Evolutionary conservation across 306 rosid genomes (phyloP).

Genomic region (Dryas octopetala): DNA sequence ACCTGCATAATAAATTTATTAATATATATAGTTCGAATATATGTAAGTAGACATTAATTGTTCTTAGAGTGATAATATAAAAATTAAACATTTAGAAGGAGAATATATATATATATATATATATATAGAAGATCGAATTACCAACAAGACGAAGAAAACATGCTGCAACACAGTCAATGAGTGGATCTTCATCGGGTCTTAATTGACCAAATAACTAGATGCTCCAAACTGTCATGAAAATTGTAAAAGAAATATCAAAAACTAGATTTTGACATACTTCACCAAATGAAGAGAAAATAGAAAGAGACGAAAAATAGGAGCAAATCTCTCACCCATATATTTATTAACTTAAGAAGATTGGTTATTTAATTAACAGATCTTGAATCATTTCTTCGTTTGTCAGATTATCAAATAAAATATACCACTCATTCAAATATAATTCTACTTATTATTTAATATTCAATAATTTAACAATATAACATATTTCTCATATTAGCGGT

Average conservation of each 20-base stretch:
- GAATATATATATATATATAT: too few relatives aligned
- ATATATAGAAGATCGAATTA: not conserved
- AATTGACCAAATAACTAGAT: not conserved
- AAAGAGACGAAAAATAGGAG: not conserved
- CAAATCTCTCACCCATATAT: not conserved
- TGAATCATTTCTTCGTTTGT: not conserved
- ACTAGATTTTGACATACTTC: not conserved
- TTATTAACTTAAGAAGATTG: not conserved
- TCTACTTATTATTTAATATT: not conserved
- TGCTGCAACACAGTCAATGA: not conserved
- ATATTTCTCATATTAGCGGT: too few relatives aligned
- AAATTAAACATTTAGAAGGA: not conserved
- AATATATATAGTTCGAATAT: not conserved
- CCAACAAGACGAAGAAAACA: not conserved
- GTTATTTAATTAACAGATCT: not conserved
- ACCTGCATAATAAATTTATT: conserved; percentile 18
- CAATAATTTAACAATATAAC: too few relatives aligned
- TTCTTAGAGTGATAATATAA: not conserved
- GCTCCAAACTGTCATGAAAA: not conserved
- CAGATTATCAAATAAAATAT: not conserved
- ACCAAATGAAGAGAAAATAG: not conserved
- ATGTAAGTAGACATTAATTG: not conserved
- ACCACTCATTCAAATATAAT: not conserved
- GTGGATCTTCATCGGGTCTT: not conserved
- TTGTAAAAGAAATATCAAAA: not conserved